Percentiles rank a stretch among this genome's conserved stretches.
phyloP scores from a whole-genome alignment of 108 stramenopile genomes.

The Discostella pseudostelligera region DNA sequence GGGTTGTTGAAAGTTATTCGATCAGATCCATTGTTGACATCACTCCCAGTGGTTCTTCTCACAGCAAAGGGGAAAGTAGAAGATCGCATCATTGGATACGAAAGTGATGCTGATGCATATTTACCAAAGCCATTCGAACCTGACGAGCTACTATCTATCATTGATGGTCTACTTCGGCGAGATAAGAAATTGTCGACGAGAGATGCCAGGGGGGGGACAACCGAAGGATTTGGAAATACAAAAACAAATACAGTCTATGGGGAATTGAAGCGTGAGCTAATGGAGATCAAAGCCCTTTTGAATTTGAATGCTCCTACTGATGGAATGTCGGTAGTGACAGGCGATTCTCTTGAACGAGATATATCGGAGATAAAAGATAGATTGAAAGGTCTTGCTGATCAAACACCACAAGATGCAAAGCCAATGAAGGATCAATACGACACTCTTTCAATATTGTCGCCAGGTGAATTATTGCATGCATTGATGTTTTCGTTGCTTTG shows the following conservation, averaged over 20 bases:
- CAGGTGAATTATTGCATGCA: not conserved
- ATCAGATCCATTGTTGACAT: constrained; percentile 39
- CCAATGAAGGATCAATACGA: not conserved
- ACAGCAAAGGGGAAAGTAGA: constrained; percentile 72
- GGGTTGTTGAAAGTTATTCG: constrained; percentile 65
- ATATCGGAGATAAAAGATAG: constrained; percentile 30
- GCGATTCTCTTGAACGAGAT: constrained; percentile 17
- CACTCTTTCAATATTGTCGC: not conserved
- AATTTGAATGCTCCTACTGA: not conserved
- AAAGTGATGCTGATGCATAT: constrained; percentile 84
- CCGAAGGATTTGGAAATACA: constrained; percentile 1
- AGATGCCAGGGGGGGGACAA: not conserved
- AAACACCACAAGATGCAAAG: constrained; percentile 4
- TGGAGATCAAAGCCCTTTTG: constrained; percentile 63
- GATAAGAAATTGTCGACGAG: constrained; percentile 2
- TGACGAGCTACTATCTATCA: constrained; percentile 73
- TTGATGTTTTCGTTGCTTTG: not conserved
- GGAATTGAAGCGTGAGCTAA: constrained; percentile 62
- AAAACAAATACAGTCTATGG: constrained; percentile 12
- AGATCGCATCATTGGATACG: constrained; percentile 79
- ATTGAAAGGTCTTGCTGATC: constrained; percentile 9
- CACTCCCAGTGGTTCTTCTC: constrained; percentile 73
- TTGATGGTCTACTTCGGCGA: constrained; percentile 58
- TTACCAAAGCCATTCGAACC: constrained; percentile 87
- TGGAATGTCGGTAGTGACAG: not conserved